These are phyloP conservation scores for Blastocladiella emersonii DNA, from an alignment of 371 early-diverging fungal genomes.

Conservation along the genomic window DNA sequence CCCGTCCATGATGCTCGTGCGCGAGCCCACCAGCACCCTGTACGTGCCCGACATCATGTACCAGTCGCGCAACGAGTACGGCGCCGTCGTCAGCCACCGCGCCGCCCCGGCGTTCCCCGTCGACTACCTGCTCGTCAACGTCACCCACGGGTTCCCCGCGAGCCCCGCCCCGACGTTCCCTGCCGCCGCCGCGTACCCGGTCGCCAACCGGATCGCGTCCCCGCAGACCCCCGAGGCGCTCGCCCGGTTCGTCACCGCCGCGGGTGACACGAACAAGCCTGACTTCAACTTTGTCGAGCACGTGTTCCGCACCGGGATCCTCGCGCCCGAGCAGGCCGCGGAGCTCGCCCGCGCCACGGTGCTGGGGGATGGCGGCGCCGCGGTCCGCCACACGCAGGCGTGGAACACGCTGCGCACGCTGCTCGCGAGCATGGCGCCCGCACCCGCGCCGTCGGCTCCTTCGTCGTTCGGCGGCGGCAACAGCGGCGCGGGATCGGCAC, in stretches of 20 bases:
- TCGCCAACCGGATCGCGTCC: constrained; percentile 51
- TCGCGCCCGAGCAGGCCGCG: background rate
- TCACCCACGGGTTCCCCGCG: constrained; percentile 90
- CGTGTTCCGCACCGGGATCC: constrained; percentile 4
- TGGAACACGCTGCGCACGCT: background rate
- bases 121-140: constrained; percentile 87
- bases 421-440: background rate
- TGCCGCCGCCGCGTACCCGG: constrained; percentile 38
- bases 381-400: background rate
- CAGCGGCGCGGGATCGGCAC: background rate
- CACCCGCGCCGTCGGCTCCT: background rate
- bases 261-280: constrained; percentile 21
- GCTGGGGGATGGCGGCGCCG: background rate
- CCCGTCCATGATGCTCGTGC: constrained; percentile 77
- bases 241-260: constrained; percentile 11
- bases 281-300: constrained; percentile 24
- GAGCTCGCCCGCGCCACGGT: background rate
- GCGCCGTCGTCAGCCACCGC: constrained; percentile 61
- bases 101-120: constrained; percentile 87
- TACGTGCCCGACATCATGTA: constrained; percentile 95
- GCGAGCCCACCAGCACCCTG: constrained; percentile 43
- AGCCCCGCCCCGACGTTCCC: constrained; percentile 58
- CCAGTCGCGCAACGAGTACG: constrained; percentile 87
- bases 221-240: constrained; percentile 6
- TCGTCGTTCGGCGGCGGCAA: no score